Percentiles rank a stretch among this genome's conserved stretches.
Conservation (phyloP, 83 land plant genomes). For the Picea mariana region DNA sequence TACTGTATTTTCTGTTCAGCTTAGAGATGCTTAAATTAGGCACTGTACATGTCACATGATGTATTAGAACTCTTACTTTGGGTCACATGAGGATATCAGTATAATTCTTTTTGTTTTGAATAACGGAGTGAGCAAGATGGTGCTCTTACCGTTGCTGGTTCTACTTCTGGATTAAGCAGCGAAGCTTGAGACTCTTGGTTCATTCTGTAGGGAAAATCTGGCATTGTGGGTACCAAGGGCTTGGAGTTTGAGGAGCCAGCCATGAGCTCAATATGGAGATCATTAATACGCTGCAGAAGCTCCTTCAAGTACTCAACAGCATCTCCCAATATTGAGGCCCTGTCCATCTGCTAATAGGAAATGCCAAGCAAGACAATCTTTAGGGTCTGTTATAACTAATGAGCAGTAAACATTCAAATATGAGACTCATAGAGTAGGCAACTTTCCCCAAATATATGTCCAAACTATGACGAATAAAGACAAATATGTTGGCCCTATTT, state of each 20-base stretch:
- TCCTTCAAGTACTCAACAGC: slow-evolving; percentile 13
- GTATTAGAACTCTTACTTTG: too few relatives aligned
- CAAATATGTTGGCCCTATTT: background rate
- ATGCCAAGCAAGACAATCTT: background rate
- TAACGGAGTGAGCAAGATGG: too few relatives aligned
- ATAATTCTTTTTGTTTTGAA: too few relatives aligned
- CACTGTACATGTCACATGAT: too few relatives aligned
- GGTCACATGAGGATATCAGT: too few relatives aligned
- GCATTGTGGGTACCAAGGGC: background rate
- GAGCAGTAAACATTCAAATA: background rate
- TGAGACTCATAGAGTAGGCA: background rate
- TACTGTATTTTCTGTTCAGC: too few relatives aligned
- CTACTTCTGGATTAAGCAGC: too few relatives aligned
- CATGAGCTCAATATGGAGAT: background rate
- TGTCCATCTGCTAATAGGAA: slow-evolving; percentile 1
- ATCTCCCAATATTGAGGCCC: slow-evolving; percentile 10
- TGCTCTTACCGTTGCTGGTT: too few relatives aligned
- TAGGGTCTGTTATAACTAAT: background rate
- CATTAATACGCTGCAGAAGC: slow-evolving; percentile 11
- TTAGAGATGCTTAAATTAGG: too few relatives aligned
- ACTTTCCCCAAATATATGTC: background rate
- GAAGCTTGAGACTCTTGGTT: too few relatives aligned
- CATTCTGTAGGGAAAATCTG: too few relatives aligned
- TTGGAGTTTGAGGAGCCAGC: background rate
- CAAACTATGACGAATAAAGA: background rate